Base-by-base conservation (phyloP, 2,329 filamentous ascomycete species). In the Aaosphaeria pasadenensis region DNA sequence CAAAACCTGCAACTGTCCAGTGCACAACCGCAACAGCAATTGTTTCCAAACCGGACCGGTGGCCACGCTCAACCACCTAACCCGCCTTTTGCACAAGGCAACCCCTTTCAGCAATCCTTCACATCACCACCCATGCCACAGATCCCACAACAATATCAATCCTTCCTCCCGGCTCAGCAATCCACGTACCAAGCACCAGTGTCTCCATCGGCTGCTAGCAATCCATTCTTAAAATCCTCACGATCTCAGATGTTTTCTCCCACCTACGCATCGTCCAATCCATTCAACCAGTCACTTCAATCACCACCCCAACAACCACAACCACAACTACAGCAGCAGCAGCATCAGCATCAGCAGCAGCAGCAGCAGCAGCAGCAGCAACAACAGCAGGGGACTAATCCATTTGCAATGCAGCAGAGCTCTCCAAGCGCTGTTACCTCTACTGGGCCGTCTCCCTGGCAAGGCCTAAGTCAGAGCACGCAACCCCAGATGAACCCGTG, bases 31-130 rank as follows among this genome's bases (percentile, higher is more conserved):
- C 59, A 66, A 40, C 83, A 84, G 56, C 82, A 51, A 35, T 74
- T 91, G 30, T 91, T 91, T 64, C 87, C 88, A 6, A 84, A 91
- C 60, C 84, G 86, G 46, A 91, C 88, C 1, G 87, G 88, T 46
- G 88, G 83, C 24, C 79, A 55, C 50, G 71, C 68, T 7, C 53
- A 68, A 69, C 46, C 52, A 11, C 77, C 74, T 17, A 61, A 49
- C 28, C 63, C 65, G 6, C 66, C 64, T 31, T 69, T 64, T 31
- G 60, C 62, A 5, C 66, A 67, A 46, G 66, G 62, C 30, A 74
- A 74, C 49, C 71, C 71, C 3, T 74, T 71, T 50, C 62, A 68
- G 38, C 69, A 72, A 32, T 64, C 70, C 5, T 71, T 71, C 36
- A 70, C 68, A 29, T 69, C 71, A 28, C 71, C 71, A 33, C 69